Base-by-base conservation (phyloP, 805 yeast genomes). In the Starmerella cellae region DNA sequence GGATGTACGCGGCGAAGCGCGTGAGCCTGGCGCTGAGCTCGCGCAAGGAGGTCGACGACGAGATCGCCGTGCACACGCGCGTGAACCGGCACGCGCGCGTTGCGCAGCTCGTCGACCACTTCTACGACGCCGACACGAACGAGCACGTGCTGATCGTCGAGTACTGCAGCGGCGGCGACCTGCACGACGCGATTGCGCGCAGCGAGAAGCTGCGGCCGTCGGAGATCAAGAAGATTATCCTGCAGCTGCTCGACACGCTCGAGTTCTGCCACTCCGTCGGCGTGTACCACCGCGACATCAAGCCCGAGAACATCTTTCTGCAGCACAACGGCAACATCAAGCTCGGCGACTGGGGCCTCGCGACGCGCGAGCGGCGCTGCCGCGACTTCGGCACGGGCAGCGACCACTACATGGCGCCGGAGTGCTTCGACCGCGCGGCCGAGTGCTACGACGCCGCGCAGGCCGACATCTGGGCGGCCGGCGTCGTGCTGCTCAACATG, bases 331-430 rank as follows among this genome's bases (percentile, higher is more conserved):
- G 76, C 45, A 58, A 68, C 41, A 65, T 79, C 43, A 72, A 70
- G 49, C 67, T 78, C 47, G 88, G 93, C 29, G 98, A 88, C 63
- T 88, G 91, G 61, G 97, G 97, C 4, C 67, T 88, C 19, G 85
- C 95, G 19, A 73, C 88, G 45, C 70, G 72, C 37, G 69, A 72
- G 10, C 63, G 67, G 32, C 61, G 64, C 36, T 77, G 82, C 53
- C 62, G 73, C 28, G 85, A 83, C 55, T 81, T 84, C 58, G 94
- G 82, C 47, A 81, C 83, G 45, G 95, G 95, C 20, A 75, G 83
- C 42, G 94, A 83, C 61, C 69, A 94, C 48, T 85, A 85, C 61
- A 85, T 85, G 96, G 93, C 95, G 0, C 96, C 96, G 1, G 96
- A 85, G 57, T 63, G 84, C 44, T 78, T 84, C 56, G 94, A 84